These are phyloP conservation scores for Diversispora epigaea DNA, from an alignment of 192 early-diverging fungal genomes.

Conservation along the genomic window DNA sequence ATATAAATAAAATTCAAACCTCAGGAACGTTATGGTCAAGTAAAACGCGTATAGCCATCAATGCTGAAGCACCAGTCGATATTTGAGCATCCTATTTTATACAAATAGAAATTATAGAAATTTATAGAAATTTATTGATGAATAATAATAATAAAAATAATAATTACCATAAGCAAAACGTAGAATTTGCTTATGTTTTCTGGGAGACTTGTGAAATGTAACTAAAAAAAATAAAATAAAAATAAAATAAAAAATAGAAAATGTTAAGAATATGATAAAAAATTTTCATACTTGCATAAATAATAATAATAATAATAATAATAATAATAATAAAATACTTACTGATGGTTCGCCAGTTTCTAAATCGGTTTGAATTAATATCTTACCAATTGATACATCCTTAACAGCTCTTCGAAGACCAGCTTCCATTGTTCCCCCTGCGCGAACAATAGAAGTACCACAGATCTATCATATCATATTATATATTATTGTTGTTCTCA, in stretches of 20 bases:
- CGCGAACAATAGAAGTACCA: conserved; percentile 82
- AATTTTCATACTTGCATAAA: not conserved
- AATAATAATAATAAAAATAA: not conserved
- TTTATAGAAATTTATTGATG: too few relatives aligned
- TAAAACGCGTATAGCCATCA: conserved; percentile 95
- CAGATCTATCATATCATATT: conserved; percentile 55
- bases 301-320: too few relatives aligned
- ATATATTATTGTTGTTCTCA: not conserved
- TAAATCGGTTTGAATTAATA: conserved; percentile 84
- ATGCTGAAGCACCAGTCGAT: conserved; percentile 86
- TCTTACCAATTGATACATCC: conserved; percentile 83
- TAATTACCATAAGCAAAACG: conserved; percentile 65
- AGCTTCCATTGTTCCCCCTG: conserved; percentile 90
- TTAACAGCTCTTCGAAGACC: conserved; percentile 78
- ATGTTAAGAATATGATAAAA: not conserved
- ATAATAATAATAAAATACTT: not conserved
- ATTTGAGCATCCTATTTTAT: conserved; percentile 73
- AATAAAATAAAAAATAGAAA: not conserved
- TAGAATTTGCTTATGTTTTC: conserved; percentile 56
- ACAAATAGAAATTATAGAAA: too few relatives aligned
- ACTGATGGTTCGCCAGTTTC: conserved; percentile 75
- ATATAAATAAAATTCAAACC: conserved; percentile 27
- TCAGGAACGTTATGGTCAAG: conserved; percentile 88
- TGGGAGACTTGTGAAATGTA: conserved; percentile 87
- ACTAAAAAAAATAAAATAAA: conserved; percentile 33